Conservation (phyloP, 208 protist genomes). For the Tetramitus jugosus region DNA sequence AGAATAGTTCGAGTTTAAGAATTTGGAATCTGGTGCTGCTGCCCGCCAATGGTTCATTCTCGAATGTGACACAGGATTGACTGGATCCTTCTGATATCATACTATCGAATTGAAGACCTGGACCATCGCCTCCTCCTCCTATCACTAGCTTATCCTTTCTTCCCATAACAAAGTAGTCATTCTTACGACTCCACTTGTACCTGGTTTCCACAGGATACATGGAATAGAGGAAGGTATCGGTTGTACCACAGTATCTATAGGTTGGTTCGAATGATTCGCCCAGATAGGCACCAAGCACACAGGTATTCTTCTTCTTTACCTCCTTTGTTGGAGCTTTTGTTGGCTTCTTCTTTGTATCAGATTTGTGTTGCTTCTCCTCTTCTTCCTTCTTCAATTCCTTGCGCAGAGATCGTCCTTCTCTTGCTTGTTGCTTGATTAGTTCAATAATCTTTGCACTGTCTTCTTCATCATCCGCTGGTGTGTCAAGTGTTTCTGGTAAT, state of each 20-base stretch:
- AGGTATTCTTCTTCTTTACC: neutral
- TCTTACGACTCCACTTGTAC: constrained; percentile 19
- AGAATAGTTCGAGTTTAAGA: neutral
- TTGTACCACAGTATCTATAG: neutral
- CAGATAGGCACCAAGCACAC: constrained; percentile 7
- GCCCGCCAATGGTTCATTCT: constrained; percentile 12
- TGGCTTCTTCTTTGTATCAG: neutral
- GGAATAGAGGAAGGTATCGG: constrained; percentile 7
- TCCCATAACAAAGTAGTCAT: constrained; percentile 22
- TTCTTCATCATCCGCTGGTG: neutral
- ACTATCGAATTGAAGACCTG: neutral
- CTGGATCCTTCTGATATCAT: neutral
- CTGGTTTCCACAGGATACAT: neutral
- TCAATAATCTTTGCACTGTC: constrained; percentile 7
- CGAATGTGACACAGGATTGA: neutral
- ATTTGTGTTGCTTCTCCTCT: neutral
- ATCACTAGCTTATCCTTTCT: constrained; percentile 2
- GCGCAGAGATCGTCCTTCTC: neutral
- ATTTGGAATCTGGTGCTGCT: neutral
- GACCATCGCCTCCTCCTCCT: constrained; percentile 3
- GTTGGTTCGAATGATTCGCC: neutral
- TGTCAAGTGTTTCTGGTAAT: neutral
- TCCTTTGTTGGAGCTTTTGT: no score
- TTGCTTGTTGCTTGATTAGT: neutral
- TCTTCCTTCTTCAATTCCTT: neutral